Evolutionary conservation across 805 yeast genomes (phyloP).

Genomic region (Zygoascus bituminiphila): DNA sequence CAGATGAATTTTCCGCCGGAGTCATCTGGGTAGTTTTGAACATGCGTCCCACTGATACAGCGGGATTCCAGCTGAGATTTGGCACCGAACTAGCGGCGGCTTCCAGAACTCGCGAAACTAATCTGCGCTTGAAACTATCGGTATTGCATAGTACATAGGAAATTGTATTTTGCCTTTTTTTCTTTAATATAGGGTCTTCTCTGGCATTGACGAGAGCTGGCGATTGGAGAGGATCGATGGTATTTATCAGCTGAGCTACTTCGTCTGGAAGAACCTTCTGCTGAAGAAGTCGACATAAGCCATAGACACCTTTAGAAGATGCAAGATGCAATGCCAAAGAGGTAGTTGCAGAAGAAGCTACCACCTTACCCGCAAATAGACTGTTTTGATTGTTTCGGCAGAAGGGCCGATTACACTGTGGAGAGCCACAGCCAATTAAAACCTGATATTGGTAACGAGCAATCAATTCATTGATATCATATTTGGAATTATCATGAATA

Average conservation of each 20-base stretch:
- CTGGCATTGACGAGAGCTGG: background rate
- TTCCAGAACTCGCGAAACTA: background rate
- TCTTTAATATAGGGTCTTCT: background rate
- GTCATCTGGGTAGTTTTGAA: background rate
- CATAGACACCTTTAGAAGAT: conserved; percentile 5
- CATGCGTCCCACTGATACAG: background rate
- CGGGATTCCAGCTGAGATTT: background rate
- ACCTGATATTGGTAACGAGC: conserved; percentile 15
- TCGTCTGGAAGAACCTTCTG: conserved; percentile 1
- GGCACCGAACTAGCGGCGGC: background rate
- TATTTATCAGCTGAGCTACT: background rate
- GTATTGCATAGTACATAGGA: background rate
- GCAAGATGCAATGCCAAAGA: conserved; percentile 15
- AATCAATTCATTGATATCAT: conserved; percentile 2
- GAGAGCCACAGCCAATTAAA: conserved; percentile 12
- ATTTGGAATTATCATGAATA: background rate
- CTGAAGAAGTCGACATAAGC: background rate
- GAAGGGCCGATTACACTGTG: conserved; percentile 9
- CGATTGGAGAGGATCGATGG: conserved; percentile 7
- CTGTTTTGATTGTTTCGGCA: conserved; percentile 9
- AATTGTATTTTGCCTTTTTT: background rate
- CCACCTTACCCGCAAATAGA: conserved; percentile 8
- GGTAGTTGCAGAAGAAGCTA: conserved; percentile 9
- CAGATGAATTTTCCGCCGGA: background rate
- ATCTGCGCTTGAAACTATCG: background rate